Conservation (phyloP, 805 yeast genomes). For the Blastobotrys terrestris region DNA sequence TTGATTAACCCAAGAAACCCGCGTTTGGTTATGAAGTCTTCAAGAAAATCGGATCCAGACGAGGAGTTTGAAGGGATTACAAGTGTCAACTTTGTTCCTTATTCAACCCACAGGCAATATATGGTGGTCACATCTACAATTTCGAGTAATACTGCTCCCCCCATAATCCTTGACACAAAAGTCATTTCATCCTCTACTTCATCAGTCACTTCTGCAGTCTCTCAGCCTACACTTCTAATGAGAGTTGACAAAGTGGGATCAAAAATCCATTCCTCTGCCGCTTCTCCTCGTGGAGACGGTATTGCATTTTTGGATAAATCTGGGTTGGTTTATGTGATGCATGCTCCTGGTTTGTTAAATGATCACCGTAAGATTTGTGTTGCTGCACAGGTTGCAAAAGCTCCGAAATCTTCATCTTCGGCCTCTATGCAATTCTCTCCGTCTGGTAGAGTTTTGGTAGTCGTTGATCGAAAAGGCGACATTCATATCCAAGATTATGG, state of each 20-base stretch:
- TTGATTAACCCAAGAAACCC: slow-evolving; percentile 59
- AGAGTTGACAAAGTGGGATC: slow-evolving; percentile 78
- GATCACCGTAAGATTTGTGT: slow-evolving; percentile 56
- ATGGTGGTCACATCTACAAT: slow-evolving; percentile 42
- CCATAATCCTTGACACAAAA: slow-evolving; percentile 60
- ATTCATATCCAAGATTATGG: slow-evolving; percentile 81
- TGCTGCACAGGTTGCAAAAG: slow-evolving; percentile 73
- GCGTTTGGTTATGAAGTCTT: slow-evolving; percentile 60
- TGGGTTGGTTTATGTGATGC: slow-evolving; percentile 67
- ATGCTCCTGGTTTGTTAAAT: slow-evolving; percentile 48
- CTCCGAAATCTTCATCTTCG: slow-evolving; percentile 65
- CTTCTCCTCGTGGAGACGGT: slow-evolving; percentile 84
- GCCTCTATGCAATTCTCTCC: slow-evolving; percentile 71
- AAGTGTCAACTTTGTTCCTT: slow-evolving; percentile 62
- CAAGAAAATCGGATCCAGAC: slow-evolving; percentile 54
- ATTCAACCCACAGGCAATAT: slow-evolving; percentile 24
- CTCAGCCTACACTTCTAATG: slow-evolving; percentile 55
- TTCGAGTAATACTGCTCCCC: slow-evolving; percentile 58
- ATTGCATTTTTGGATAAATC: slow-evolving; percentile 73
- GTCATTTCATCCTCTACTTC: slow-evolving; percentile 30
- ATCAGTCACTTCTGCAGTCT: slow-evolving; percentile 33
- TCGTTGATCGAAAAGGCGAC: slow-evolving; percentile 76
- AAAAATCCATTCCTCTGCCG: slow-evolving; percentile 61
- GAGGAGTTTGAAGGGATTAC: slow-evolving; percentile 89
- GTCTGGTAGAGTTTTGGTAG: slow-evolving; percentile 73